A percentile compares a stretch with the other conserved stretches of the same genome.
Evolutionary conservation across 2,329 filamentous ascomycete genomes (phyloP).

Genomic region (Blumeriella jaapii): DNA sequence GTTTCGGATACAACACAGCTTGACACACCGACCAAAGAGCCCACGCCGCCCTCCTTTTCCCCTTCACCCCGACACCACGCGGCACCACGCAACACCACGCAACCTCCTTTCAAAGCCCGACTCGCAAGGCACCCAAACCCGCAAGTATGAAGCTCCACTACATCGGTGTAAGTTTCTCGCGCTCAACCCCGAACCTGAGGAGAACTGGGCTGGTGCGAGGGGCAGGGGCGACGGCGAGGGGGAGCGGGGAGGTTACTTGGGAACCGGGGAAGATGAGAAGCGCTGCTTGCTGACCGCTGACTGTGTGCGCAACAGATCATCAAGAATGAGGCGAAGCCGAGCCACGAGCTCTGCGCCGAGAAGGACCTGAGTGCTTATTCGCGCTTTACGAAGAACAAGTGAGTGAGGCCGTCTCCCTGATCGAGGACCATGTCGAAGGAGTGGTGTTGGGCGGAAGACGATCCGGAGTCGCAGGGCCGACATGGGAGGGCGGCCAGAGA

Average conservation of each 20-base stretch:
- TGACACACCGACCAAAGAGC: background rate
- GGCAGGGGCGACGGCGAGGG: too few species aligned
- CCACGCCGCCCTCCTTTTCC: background rate
- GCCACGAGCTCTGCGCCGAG: conserved; percentile 65
- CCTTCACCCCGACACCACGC: too few species aligned
- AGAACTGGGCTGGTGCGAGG: background rate
- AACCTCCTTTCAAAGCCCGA: too few species aligned
- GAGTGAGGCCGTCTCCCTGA: conserved; percentile 20
- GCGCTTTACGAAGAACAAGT: conserved; percentile 67
- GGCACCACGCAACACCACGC: too few species aligned
- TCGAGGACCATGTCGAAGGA: too few species aligned
- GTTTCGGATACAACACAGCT: background rate
- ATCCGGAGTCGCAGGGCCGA: too few species aligned
- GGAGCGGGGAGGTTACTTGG: too few species aligned
- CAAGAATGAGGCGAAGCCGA: conserved; percentile 66
- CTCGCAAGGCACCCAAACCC: background rate
- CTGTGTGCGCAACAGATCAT: conserved; percentile 66
- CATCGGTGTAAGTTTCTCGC: conserved; percentile 60
- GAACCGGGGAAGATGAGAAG: conserved; percentile 6
- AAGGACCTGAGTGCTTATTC: conserved; percentile 70
- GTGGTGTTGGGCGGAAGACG: background rate
- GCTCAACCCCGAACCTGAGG: conserved; percentile 1
- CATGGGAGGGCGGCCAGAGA: too few species aligned
- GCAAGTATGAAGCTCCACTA: conserved; percentile 40
- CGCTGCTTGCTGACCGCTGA: conserved; percentile 17